Evolutionary conservation across 2,329 filamentous ascomycete genomes (phyloP).

Genomic region (Clonostachys chloroleuca): DNA sequence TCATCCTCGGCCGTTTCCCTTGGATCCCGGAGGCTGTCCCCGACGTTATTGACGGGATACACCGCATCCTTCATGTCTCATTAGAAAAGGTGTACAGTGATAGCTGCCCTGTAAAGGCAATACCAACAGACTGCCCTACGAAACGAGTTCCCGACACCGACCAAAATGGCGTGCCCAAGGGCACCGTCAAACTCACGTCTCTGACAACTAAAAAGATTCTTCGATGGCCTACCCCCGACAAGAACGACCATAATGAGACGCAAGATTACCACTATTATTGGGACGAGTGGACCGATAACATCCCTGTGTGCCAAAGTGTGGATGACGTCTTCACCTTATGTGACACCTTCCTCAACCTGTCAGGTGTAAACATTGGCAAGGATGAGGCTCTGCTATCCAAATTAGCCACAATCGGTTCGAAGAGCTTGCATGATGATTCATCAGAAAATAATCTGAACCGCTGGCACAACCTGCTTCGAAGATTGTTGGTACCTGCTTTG

Average conservation of each 20-base stretch:
- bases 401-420: constrained; percentile 77
- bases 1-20: constrained; percentile 85
- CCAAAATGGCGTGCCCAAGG: constrained; percentile 64
- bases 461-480: constrained; percentile 81
- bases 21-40: constrained; percentile 87
- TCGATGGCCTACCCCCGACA: constrained; percentile 82
- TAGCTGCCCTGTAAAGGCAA: constrained; percentile 31
- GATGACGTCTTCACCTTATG: constrained; percentile 90
- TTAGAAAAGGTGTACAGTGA: constrained; percentile 67
- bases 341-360: constrained; percentile 76
- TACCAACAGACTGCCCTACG: constrained; percentile 28
- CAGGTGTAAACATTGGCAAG: constrained; percentile 85
- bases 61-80: constrained; percentile 80
- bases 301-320: constrained; percentile 84
- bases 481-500: constrained; percentile 81
- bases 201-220: constrained; percentile 62
- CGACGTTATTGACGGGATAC: constrained; percentile 73
- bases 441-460: constrained; percentile 68
- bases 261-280: constrained; percentile 92
- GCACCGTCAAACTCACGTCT: constrained; percentile 57
- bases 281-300: constrained; percentile 93
- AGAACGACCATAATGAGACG: constrained; percentile 68
- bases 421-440: constrained; percentile 65
- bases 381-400: constrained; percentile 76
- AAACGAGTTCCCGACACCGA: constrained; percentile 50